A percentile compares a stretch with the other conserved stretches of the same genome.
phyloP scores from a whole-genome alignment of 345 rosid genomes.

The Cardamine chenopodiifolia region DNA sequence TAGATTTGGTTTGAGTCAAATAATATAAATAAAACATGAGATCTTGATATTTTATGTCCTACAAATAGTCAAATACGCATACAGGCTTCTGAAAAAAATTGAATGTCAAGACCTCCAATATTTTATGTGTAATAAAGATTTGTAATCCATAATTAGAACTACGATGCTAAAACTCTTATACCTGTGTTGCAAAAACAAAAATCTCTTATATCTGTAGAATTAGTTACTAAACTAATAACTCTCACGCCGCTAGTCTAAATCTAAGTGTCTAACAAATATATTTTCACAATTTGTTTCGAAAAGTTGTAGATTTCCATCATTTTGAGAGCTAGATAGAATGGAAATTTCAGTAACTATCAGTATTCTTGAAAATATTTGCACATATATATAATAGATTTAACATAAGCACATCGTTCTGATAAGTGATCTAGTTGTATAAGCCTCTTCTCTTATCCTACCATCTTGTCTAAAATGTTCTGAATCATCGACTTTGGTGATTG shows the following conservation, averaged over 20 bases:
- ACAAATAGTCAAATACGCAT: no score
- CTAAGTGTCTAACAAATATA: neutral
- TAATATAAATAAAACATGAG: no score
- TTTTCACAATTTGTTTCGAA: neutral
- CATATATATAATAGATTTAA: neutral
- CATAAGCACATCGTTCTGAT: neutral
- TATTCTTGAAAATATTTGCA: constrained; percentile 4
- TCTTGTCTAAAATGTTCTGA: constrained; percentile 85
- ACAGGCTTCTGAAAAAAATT: no score
- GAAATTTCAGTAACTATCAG: neutral
- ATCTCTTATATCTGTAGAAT: neutral
- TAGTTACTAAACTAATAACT: neutral
- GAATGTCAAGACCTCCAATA: neutral
- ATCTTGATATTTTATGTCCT: no score
- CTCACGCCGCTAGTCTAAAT: no score
- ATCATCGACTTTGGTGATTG: constrained; percentile 76
- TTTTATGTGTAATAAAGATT: no score
- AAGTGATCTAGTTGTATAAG: constrained; percentile 5
- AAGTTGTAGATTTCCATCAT: neutral
- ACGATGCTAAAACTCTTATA: no score
- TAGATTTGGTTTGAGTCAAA: no score
- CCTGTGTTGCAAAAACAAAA: neutral
- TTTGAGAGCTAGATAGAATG: neutral
- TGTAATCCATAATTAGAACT: neutral
- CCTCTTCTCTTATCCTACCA: constrained; percentile 18